Conservation (phyloP, 164 flowering plant genomes). For the Aristolochia fimbriata region DNA sequence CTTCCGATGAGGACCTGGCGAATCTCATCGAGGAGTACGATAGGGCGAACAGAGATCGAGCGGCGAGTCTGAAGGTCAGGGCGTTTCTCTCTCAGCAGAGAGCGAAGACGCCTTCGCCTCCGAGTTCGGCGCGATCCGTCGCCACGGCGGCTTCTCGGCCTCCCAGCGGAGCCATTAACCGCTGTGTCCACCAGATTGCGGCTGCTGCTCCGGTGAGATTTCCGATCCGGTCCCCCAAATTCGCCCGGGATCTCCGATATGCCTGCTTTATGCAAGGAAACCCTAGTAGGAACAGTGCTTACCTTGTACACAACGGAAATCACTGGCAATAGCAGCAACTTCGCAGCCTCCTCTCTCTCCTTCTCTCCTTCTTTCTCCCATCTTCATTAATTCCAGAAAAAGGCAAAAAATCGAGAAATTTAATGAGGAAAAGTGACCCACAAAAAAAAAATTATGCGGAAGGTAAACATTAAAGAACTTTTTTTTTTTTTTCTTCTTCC, state of each 20-base stretch:
- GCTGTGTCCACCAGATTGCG: conserved; percentile 12
- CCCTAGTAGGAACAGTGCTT: conserved; percentile 20
- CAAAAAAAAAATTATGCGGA: background rate
- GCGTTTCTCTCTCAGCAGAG: conserved; percentile 51
- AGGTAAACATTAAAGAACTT: background rate
- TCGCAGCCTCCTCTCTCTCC: background rate
- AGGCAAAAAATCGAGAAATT: too few relatives aligned
- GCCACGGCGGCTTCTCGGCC: background rate
- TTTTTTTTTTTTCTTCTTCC: too few relatives aligned
- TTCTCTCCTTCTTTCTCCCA: too few relatives aligned
- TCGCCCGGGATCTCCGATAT: conserved; percentile 19
- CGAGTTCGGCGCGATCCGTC: conserved; percentile 2
- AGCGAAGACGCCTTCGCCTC: conserved; percentile 25
- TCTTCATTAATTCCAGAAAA: too few relatives aligned
- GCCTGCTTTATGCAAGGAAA: conserved; percentile 21
- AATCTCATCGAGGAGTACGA: conserved; percentile 87
- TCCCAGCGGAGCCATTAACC: background rate
- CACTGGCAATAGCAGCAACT: conserved; percentile 52
- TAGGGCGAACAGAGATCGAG: conserved; percentile 24
- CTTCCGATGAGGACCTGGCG: conserved; percentile 76
- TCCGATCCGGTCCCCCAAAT: conserved; percentile 19
- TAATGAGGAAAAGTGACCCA: too few relatives aligned
- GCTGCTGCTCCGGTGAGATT: conserved; percentile 19
- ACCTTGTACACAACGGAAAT: conserved; percentile 54
- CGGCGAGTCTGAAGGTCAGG: conserved; percentile 53